These are phyloP conservation scores for Porogramme epimiltina DNA, from an alignment of 1,284 basidiomycete species.

Conservation along the genomic window DNA sequence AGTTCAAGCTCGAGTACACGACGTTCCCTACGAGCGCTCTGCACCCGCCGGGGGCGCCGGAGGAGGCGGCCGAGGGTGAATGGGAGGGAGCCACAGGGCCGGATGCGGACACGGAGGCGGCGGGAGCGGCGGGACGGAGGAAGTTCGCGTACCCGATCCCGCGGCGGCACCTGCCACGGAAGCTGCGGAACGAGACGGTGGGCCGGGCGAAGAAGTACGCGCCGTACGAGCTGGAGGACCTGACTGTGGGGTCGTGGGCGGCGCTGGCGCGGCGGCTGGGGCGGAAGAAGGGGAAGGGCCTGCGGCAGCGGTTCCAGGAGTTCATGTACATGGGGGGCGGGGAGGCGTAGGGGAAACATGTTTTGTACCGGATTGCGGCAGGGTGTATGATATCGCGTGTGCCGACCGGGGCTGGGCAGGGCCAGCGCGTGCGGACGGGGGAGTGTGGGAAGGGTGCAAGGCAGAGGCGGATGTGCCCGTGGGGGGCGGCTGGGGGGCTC, in stretches of 20 bases:
- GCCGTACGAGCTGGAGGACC: conserved; percentile 71
- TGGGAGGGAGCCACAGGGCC: conserved; percentile 1
- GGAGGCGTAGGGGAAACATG: conserved; percentile 28
- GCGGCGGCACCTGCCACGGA: conserved; percentile 60
- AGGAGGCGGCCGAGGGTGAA: conserved; percentile 25
- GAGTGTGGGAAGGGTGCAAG: too few relatives aligned
- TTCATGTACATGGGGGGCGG: conserved; percentile 71
- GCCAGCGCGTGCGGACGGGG: not conserved
- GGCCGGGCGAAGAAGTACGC: conserved; percentile 59
- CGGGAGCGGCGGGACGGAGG: not conserved
- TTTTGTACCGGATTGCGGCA: conserved; percentile 3
- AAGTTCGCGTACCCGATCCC: conserved; percentile 60
- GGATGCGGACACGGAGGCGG: not conserved
- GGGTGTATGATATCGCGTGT: conserved; percentile 4
- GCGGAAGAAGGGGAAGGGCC: conserved; percentile 49
- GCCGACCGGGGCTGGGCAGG: not conserved
- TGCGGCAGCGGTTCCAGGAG: conserved; percentile 65
- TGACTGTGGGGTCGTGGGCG: conserved; percentile 82
- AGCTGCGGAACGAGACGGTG: conserved; percentile 44
- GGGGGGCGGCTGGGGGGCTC: not conserved
- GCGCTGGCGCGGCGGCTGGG: conserved; percentile 68
- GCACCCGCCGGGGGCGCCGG: conserved; percentile 33
- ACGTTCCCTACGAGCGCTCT: conserved; percentile 55
- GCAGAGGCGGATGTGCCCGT: too few relatives aligned
- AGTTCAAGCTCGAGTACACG: conserved; percentile 79